Percentiles rank a stretch among this genome's conserved stretches.
These are phyloP conservation scores for Aspergillus transmontanensis DNA, from an alignment of 2,329 filamentous ascomycete species.

Conservation along the genomic window DNA sequence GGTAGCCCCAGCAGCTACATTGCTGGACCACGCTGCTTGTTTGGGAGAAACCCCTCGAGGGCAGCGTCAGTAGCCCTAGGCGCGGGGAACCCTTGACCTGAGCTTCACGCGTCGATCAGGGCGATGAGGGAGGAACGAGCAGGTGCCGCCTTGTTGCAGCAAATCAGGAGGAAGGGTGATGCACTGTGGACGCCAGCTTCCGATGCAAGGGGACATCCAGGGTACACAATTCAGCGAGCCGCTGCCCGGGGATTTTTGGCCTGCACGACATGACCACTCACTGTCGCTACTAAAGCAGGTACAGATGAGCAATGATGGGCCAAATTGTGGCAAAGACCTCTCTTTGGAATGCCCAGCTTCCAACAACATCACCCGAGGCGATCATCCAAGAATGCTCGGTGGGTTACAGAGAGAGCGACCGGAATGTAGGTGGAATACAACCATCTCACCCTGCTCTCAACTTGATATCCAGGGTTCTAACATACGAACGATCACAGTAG, in stretches of 20 bases:
- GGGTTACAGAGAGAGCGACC: slow-evolving; percentile 27
- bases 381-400: slow-evolving; percentile 34
- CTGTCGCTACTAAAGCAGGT: slow-evolving; percentile 20
- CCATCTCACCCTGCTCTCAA: slow-evolving; percentile 13
- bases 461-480: slow-evolving; percentile 23
- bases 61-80: slow-evolving; percentile 37
- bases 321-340: slow-evolving; percentile 33
- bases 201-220: slow-evolving; percentile 39
- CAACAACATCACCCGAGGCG: slow-evolving; percentile 26
- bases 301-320: slow-evolving; percentile 27
- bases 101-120: slow-evolving; percentile 34
- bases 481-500: slow-evolving; percentile 16
- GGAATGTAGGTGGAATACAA: slow-evolving; percentile 36
- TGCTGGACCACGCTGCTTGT: slow-evolving; percentile 37
- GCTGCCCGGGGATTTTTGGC: slow-evolving; percentile 39
- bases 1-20: slow-evolving; percentile 37
- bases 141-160: slow-evolving; percentile 36
- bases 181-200: slow-evolving; percentile 25
- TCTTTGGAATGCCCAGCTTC: slow-evolving; percentile 35
- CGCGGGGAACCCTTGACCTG: slow-evolving; percentile 29
- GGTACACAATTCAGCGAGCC: slow-evolving; percentile 40
- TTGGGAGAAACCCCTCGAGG: slow-evolving; percentile 41
- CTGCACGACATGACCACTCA: slow-evolving; percentile 26
- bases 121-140: slow-evolving; percentile 31
- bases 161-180: slow-evolving; percentile 42